Evolutionary conservation across 495 filamentous ascomycete species (phyloP), one percentile per base, ranked within the genome.

Genomic region (Trichoderma virens): DNA sequence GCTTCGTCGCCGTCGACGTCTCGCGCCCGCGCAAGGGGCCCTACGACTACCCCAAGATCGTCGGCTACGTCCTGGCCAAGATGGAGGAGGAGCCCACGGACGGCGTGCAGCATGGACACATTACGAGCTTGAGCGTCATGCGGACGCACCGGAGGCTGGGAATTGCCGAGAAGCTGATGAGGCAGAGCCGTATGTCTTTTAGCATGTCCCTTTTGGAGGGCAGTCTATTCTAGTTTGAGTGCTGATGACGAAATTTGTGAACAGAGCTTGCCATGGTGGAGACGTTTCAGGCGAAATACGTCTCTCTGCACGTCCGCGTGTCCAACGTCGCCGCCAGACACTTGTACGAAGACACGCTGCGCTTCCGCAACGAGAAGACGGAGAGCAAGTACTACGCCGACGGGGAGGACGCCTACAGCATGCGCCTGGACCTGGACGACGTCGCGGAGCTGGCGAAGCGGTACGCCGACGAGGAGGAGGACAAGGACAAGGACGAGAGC

Each of bases 21-120:
- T 87, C 86, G 18, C 86, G 92, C 18, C 89, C 92, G 14, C 82
- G 82, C 59, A 88, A 86, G 76, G 82, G 79, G 62, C 88, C 86
- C n/a, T 91, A 93, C 70, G 87, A 94, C 70, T 93, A 95, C 64
- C 94, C 94, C 43, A 93, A 96, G 78, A 95, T 98, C 54, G 94
- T 98, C n/a, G 94, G 94, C 66, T 98, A 98, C 76, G 94, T 98
- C 18, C 86, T 98, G 30, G 93, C 94, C 43, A 98, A 98, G 83
- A 98, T 98, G 95, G 94, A 98, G 75, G 94, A 98, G 79, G 94
- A 98, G 77, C 94, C 94, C 1, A 71, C 86, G 65, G 92, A 98
- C 75, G 92, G 92, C 35, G 79, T 95, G 63, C 90, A 88, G 73
- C 94, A 97, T 81, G 94, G 94, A 25, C 94, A 98, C 77, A 98